These are phyloP conservation scores for Aspergillus flavus DNA, from an alignment of 2,329 filamentous ascomycete species.

Conservation along the genomic window DNA sequence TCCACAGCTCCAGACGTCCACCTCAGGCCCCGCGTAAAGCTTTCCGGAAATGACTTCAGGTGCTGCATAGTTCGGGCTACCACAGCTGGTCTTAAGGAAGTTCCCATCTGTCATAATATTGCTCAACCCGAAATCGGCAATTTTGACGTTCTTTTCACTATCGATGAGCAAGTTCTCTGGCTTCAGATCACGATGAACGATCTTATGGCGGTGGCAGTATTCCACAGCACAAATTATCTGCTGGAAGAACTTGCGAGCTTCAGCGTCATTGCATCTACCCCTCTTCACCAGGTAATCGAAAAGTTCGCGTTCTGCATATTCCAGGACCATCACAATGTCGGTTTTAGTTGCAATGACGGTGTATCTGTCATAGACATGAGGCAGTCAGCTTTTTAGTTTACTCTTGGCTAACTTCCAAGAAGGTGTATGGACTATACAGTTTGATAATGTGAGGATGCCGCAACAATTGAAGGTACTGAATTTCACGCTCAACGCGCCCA, in stretches of 20 bases:
- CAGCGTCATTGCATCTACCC: slow-evolving; percentile 84
- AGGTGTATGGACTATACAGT: slow-evolving; percentile 62
- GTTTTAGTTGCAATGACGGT: slow-evolving; percentile 93
- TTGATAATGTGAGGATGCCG: slow-evolving; percentile 99
- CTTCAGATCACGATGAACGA: slow-evolving; percentile 96
- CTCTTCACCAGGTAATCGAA: slow-evolving; percentile 98
- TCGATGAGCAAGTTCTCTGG: slow-evolving; percentile 96
- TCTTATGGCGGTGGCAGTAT: slow-evolving; percentile 98
- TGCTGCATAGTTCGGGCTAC: slow-evolving; percentile 96
- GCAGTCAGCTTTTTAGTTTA: slow-evolving; percentile 20
- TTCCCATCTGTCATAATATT: slow-evolving; percentile 99
- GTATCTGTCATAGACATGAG: slow-evolving; percentile 58
- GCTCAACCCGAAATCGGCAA: slow-evolving; percentile 96
- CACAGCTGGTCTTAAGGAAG: slow-evolving; percentile 97
- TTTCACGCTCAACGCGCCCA: slow-evolving; percentile 94
- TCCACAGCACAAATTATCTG: slow-evolving; percentile 99
- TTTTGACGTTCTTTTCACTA: slow-evolving; percentile 96
- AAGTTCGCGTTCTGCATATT: slow-evolving; percentile 93
- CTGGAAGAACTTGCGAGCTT: slow-evolving; percentile 97
- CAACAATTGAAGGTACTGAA: slow-evolving; percentile 93
- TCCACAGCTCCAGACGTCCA: slow-evolving; percentile 80
- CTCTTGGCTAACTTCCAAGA: neutral
- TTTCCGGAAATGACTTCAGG: slow-evolving; percentile 98
- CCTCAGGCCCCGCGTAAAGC: slow-evolving; percentile 93
- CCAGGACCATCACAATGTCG: slow-evolving; percentile 99